Conservation (phyloP, 2,329 filamentous ascomycete species). For the Monilinia vaccinii-corymbosi region DNA sequence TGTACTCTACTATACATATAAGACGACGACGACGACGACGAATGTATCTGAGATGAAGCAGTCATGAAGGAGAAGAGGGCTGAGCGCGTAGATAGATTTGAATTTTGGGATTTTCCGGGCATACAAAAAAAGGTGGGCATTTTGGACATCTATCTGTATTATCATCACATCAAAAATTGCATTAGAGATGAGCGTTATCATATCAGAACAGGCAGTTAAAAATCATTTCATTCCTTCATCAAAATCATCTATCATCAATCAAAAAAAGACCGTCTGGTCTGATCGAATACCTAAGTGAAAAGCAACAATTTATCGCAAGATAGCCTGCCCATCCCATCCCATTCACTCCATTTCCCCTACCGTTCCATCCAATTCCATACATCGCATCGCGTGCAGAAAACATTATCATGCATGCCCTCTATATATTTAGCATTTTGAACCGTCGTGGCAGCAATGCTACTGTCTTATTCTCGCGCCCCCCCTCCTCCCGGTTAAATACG, state of each 20-base stretch:
- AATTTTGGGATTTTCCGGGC: background rate
- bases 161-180: background rate
- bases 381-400: background rate
- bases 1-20: background rate
- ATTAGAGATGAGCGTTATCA: background rate
- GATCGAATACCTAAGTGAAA: background rate
- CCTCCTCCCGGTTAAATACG: background rate
- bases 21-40: background rate
- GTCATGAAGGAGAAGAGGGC: background rate
- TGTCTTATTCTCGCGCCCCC: background rate
- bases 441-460: background rate
- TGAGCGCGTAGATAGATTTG: background rate
- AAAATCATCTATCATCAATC: slow-evolving; percentile 5
- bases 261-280: background rate
- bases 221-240: slow-evolving; percentile 1
- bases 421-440: background rate
- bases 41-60: background rate
- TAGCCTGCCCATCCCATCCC: background rate
- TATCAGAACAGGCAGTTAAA: background rate
- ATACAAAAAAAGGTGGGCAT: background rate
- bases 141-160: background rate
- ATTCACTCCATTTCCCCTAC: background rate
- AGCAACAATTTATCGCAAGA: background rate
- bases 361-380: background rate
- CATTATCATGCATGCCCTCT: background rate